Conservation (phyloP, 1,139 yeast genomes). For the Hanseniaspora sp. region DNA sequence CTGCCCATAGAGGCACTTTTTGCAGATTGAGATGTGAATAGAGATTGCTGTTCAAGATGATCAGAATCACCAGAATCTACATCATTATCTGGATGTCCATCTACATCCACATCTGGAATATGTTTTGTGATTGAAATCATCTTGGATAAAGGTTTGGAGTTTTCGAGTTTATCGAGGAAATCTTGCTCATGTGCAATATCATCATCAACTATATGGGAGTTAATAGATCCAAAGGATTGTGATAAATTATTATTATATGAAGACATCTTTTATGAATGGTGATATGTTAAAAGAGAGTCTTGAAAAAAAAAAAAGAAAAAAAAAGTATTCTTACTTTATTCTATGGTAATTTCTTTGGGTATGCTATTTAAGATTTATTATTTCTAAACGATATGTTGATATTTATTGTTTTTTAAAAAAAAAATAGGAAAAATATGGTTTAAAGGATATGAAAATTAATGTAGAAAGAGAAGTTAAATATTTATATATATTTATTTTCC, state of each 20-base stretch:
- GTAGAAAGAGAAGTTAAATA: too few relatives aligned
- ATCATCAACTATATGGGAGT: not conserved
- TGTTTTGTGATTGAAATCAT: slow-evolving; percentile 14
- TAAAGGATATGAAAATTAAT: too few relatives aligned
- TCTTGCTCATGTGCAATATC: not conserved
- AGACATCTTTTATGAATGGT: not conserved
- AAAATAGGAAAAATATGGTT: too few relatives aligned
- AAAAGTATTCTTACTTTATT: too few relatives aligned
- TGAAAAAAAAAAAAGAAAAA: not conserved
- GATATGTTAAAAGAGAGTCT: not conserved
- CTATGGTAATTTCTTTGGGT: too few relatives aligned
- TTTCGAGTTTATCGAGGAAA: slow-evolving; percentile 8
- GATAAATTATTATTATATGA: not conserved
- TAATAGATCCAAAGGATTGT: slow-evolving; percentile 11
- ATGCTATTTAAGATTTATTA: too few relatives aligned
- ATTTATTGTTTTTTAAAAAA: too few relatives aligned
- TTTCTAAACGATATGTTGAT: too few relatives aligned
- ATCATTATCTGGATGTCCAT: not conserved
- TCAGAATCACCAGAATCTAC: not conserved
- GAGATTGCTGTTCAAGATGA: not conserved
- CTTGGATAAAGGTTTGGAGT: slow-evolving; percentile 12
- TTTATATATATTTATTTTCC: too few relatives aligned
- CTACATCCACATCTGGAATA: slow-evolving; percentile 14
- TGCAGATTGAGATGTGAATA: not conserved
- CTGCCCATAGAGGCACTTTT: not conserved